Percentiles rank a stretch among this genome's conserved stretches.
These are phyloP conservation scores for Amanita subjunquillea DNA, from an alignment of 768 basidiomycete genomes.

Conservation along the genomic window DNA sequence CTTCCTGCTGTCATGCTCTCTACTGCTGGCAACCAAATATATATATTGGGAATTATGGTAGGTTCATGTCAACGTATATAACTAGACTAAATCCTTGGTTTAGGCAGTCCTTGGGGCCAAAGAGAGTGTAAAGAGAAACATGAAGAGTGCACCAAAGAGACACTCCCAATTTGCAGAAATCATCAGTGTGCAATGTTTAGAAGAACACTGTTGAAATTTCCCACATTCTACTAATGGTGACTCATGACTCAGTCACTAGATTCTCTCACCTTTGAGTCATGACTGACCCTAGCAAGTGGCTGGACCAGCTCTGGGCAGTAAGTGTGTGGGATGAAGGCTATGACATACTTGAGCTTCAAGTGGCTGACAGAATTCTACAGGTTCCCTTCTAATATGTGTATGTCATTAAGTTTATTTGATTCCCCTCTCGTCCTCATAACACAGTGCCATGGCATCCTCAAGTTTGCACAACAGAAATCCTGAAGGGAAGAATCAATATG, in stretches of 20 bases:
- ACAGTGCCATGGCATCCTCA: too few relatives aligned
- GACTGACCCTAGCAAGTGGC: not conserved
- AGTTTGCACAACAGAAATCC: too few relatives aligned
- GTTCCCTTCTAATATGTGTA: not conserved
- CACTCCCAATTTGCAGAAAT: too few relatives aligned
- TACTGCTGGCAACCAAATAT: not conserved
- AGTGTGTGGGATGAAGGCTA: not conserved
- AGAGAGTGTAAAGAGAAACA: too few relatives aligned
- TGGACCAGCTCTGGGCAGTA: not conserved
- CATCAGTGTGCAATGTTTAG: too few relatives aligned
- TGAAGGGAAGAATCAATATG: slow-evolving; percentile 13
- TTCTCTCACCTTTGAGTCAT: too few relatives aligned
- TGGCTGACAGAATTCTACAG: not conserved
- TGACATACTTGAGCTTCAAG: not conserved
- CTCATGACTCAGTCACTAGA: not conserved
- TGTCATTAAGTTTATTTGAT: not conserved
- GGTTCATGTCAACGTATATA: not conserved
- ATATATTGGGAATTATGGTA: too few relatives aligned
- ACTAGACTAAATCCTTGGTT: not conserved
- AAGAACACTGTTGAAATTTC: too few relatives aligned
- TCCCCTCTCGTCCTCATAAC: too few relatives aligned
- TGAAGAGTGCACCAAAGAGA: too few relatives aligned
- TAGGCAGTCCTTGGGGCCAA: not conserved
- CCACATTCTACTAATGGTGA: too few relatives aligned
- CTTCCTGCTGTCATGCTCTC: not conserved